Evolutionary conservation across 1,284 basidiomycete species (phyloP), one percentile per base, ranked within the genome.

Genomic region (Anthracocystis setariae): DNA sequence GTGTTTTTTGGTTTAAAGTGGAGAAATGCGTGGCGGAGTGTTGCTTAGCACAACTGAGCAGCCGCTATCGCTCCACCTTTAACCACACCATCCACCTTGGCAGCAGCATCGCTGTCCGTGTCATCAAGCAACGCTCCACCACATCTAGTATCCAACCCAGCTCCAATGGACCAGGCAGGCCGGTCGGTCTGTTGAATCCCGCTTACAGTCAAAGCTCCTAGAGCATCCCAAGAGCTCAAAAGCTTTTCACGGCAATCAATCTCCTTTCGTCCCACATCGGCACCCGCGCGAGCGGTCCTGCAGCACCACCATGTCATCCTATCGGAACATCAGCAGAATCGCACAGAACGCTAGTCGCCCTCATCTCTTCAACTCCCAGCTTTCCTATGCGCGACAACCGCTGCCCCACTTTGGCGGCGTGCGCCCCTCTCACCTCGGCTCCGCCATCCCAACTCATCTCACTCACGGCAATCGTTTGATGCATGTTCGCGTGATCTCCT

Each of bases 401-500:
- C 55, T 62, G 4, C 46, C 55, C 3, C 59, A 54, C 9, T 57
- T 52, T 39, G 48, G 59, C 21, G 54, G 46, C 37, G 46, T 39
- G 32, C 64, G 64, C n/a, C 63, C 63, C 10, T 46, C 56, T 4
- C 25, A 43, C n/a, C 17, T 55, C 21, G 53, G 53, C 32, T 20
- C 52, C 2, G 42, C 49, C 17, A 39, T 57, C 10, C 13, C 27
- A 21, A 24, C 46, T 1, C 52, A 56, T 27, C 40, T 60, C 40
- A 39, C 65, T 20, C 58, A 56, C 21, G 68, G 64, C 20, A 71
- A 52, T 33, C 70, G 76, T 15, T 51, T 66, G 17, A 73, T 82
- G 61, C 79, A 81, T 39, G 77, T 77, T 2, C 70, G 80, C 7
- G 78, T 78, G 18, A 57, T 82, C 38, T 80, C 77, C 46, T 82